Percentiles rank a stretch among this genome's conserved stretches.
Conservation (phyloP, 1,284 basidiomycete genomes). For the Cutaneotrichosporon cavernicola region DNA sequence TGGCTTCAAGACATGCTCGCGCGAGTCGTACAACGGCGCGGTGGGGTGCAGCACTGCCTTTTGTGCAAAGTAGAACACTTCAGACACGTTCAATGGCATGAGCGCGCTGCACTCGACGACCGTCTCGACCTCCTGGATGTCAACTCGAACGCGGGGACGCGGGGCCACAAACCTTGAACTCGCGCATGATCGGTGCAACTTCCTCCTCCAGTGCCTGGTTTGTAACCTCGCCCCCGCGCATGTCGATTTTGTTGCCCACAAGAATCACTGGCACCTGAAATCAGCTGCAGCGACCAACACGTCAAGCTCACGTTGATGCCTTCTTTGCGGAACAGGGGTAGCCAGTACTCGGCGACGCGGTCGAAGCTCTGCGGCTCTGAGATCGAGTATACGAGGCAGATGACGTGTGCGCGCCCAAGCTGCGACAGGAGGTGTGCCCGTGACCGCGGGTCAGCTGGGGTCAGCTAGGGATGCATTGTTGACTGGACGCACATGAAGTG, state of each 20-base stretch:
- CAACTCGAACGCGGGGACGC: not conserved
- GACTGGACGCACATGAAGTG: slow-evolving; percentile 71
- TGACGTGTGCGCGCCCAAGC: slow-evolving; percentile 94
- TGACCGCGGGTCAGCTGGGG: slow-evolving; percentile 48
- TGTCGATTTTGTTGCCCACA: slow-evolving; percentile 97
- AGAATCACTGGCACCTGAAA: slow-evolving; percentile 88
- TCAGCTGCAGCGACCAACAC: not conserved
- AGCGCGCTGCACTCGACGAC: slow-evolving; percentile 96
- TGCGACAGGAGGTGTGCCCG: slow-evolving; percentile 87
- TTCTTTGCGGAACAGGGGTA: slow-evolving; percentile 92
- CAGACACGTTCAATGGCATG: slow-evolving; percentile 85
- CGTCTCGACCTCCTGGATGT: slow-evolving; percentile 84
- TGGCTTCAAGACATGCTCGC: slow-evolving; percentile 92
- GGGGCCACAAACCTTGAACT: slow-evolving; percentile 73
- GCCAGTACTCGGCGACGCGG: slow-evolving; percentile 96
- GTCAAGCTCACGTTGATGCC: slow-evolving; percentile 77
- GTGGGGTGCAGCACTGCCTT: slow-evolving; percentile 97
- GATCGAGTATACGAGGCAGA: slow-evolving; percentile 95
- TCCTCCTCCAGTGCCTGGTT: slow-evolving; percentile 93
- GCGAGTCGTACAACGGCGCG: slow-evolving; percentile 92
- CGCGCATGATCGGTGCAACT: slow-evolving; percentile 91
- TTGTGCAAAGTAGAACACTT: slow-evolving; percentile 99
- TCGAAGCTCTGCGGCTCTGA: slow-evolving; percentile 95
- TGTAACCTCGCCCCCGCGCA: slow-evolving; percentile 86
- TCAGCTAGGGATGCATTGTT: not conserved